Evolutionary conservation across 768 basidiomycete species (phyloP).

Genomic region (Leccinum disarticulatum): DNA sequence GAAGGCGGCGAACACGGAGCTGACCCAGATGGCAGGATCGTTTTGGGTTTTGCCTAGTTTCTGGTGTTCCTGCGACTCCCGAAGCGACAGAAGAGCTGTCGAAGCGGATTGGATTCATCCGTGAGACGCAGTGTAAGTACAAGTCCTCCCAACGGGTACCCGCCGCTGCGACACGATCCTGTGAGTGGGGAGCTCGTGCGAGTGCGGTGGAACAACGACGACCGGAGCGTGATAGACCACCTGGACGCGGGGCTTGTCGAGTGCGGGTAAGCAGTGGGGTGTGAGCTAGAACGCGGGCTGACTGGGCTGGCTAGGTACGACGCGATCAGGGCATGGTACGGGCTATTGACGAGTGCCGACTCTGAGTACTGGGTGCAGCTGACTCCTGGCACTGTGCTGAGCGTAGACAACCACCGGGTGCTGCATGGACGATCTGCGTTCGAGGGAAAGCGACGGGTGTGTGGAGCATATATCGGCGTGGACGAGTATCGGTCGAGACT

Average conservation of each 20-base stretch:
- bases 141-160: slow-evolving; percentile 58
- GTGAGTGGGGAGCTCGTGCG: slow-evolving; percentile 61
- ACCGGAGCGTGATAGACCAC: slow-evolving; percentile 76
- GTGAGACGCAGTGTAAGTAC: slow-evolving; percentile 72
- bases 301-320: slow-evolving; percentile 58
- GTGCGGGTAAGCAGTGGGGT: slow-evolving; percentile 51
- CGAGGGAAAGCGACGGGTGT: slow-evolving; percentile 85
- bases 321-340: slow-evolving; percentile 78
- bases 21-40: slow-evolving; percentile 53
- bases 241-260: slow-evolving; percentile 63
- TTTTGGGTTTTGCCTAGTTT: slow-evolving; percentile 88
- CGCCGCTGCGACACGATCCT: slow-evolving; percentile 68
- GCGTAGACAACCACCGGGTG: slow-evolving; percentile 91
- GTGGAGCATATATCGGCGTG: slow-evolving; percentile 90
- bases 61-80: slow-evolving; percentile 74
- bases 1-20: not conserved
- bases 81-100: slow-evolving; percentile 83
- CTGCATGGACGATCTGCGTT: slow-evolving; percentile 92
- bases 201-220: slow-evolving; percentile 94
- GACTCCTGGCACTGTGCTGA: slow-evolving; percentile 86
- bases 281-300: not conserved
- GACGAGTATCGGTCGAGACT: slow-evolving; percentile 90
- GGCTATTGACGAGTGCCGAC: slow-evolving; percentile 70
- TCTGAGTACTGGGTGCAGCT: slow-evolving; percentile 93
- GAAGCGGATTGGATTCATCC: slow-evolving; percentile 79